Evolutionary conservation across 1,284 basidiomycete genomes (phyloP).

Genomic region (Vanrija pseudolonga): DNA sequence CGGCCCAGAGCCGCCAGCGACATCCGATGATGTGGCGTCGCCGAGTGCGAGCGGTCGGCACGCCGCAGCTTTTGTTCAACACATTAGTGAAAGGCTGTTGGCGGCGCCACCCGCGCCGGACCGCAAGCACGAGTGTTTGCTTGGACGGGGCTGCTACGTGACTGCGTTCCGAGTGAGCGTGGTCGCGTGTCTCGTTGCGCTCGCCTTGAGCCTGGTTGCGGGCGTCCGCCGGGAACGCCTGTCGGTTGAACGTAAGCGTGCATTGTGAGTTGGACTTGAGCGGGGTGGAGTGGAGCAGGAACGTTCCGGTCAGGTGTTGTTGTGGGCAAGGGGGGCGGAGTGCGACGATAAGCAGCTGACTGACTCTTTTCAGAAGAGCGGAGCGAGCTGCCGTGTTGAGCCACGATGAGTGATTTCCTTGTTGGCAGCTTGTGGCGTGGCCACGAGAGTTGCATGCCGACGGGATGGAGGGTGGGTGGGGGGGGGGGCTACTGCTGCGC

Average conservation of each 20-base stretch:
- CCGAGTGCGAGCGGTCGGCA: background rate
- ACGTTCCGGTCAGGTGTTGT: background rate
- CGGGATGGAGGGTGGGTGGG: too few species aligned
- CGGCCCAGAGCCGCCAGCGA: background rate
- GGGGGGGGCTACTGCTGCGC: too few species aligned
- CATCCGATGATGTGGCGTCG: background rate
- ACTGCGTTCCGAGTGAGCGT: constrained; percentile 44
- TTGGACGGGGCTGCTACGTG: constrained; percentile 43
- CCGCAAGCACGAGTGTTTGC: constrained; percentile 25
- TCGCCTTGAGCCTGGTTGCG: constrained; percentile 34
- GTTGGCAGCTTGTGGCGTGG: too few species aligned
- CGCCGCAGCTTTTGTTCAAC: too few species aligned
- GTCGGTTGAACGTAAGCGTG: constrained; percentile 13
- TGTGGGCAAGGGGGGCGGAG: too few species aligned
- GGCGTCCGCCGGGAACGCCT: constrained; percentile 37
- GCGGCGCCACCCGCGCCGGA: background rate
- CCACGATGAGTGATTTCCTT: too few species aligned
- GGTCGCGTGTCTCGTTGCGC: constrained; percentile 33
- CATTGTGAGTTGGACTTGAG: background rate
- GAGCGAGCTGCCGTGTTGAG: too few species aligned
- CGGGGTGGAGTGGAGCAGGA: background rate
- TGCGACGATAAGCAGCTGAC: too few species aligned
- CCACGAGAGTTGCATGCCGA: too few species aligned
- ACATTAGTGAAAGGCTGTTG: too few species aligned
- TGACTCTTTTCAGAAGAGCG: too few species aligned